phyloP scores from a whole-genome alignment of 176 grass and related monocot species.

The Musa itinerans region DNA sequence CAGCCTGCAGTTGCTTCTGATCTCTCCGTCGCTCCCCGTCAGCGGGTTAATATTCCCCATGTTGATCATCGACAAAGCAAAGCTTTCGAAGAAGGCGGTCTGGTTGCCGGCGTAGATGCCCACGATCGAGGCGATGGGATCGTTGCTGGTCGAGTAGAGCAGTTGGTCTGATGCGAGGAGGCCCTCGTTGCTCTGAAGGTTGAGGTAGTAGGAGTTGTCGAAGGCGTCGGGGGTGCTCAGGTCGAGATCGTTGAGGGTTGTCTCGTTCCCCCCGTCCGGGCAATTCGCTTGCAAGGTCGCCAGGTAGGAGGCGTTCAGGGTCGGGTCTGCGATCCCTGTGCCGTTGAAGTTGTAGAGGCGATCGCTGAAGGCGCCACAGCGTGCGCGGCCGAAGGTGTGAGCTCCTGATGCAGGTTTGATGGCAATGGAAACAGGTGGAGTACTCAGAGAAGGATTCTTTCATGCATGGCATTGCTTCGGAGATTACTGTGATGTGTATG shows the following conservation, averaged over 20 bases:
- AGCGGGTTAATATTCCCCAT: constrained; percentile 69
- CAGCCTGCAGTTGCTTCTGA: constrained; percentile 49
- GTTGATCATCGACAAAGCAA: constrained; percentile 54
- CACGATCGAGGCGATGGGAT: constrained; percentile 37
- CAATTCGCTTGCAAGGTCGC: constrained; percentile 28
- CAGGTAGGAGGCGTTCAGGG: constrained; percentile 39
- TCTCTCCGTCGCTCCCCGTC: constrained; percentile 48
- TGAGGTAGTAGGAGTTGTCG: constrained; percentile 68
- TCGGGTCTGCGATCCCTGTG: constrained; percentile 40
- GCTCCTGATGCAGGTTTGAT: constrained; percentile 32
- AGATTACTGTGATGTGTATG: neutral
- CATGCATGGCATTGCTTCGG: neutral
- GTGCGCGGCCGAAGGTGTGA: constrained; percentile 68
- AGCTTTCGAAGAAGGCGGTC: constrained; percentile 58
- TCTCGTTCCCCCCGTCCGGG: constrained; percentile 37
- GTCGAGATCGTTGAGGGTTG: constrained; percentile 53
- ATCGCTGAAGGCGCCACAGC: constrained; percentile 42
- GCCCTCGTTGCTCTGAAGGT: constrained; percentile 36
- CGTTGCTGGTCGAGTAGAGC: constrained; percentile 42
- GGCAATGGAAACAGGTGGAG: neutral
- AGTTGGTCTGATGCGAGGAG: constrained; percentile 72
- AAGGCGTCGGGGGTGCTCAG: constrained; percentile 57
- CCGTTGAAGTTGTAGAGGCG: constrained; percentile 70
- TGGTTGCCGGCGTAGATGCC: constrained; percentile 40
- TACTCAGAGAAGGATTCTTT: no score